Evolutionary conservation across 2,329 filamentous ascomycete genomes (phyloP).

Genomic region (Xylariaceae sp.): DNA sequence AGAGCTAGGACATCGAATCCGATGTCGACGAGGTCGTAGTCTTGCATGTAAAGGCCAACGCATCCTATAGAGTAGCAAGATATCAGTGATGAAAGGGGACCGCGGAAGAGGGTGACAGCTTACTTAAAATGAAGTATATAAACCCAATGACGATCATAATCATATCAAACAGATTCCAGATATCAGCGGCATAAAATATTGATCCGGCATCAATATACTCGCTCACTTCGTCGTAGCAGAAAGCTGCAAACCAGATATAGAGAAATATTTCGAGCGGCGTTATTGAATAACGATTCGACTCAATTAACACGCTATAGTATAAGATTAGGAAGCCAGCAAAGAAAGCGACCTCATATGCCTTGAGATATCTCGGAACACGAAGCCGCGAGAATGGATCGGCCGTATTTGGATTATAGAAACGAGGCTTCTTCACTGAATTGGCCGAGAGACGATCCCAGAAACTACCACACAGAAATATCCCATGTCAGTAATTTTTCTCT

Average conservation of each 20-base stretch:
- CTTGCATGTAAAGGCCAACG: conserved; percentile 59
- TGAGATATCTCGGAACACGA: conserved; percentile 67
- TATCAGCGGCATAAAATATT: conserved; percentile 78
- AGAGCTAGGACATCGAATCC: conserved; percentile 88
- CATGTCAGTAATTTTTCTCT: too few species aligned
- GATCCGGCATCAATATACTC: conserved; percentile 84
- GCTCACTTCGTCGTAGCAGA: conserved; percentile 81
- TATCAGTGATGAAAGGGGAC: conserved; percentile 12
- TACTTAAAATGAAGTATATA: conserved; percentile 68
- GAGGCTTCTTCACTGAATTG: conserved; percentile 61
- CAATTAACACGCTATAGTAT: conserved; percentile 82
- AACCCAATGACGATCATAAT: conserved; percentile 70
- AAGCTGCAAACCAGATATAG: conserved; percentile 82
- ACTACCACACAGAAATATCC: too few species aligned
- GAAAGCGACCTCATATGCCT: conserved; percentile 68
- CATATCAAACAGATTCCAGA: conserved; percentile 74
- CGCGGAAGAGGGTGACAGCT: conserved; percentile 34
- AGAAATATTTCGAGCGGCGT: conserved; percentile 67
- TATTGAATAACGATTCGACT: conserved; percentile 63
- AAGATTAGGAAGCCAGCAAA: conserved; percentile 67
- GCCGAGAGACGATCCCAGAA: conserved; percentile 68
- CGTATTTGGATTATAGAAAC: conserved; percentile 57
- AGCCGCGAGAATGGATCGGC: conserved; percentile 66
- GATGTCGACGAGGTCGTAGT: conserved; percentile 63
- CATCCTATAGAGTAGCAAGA: conserved; percentile 50